Conservation (phyloP, 2,329 filamentous ascomycete species). For the Fusarium chlamydosporum region DNA sequence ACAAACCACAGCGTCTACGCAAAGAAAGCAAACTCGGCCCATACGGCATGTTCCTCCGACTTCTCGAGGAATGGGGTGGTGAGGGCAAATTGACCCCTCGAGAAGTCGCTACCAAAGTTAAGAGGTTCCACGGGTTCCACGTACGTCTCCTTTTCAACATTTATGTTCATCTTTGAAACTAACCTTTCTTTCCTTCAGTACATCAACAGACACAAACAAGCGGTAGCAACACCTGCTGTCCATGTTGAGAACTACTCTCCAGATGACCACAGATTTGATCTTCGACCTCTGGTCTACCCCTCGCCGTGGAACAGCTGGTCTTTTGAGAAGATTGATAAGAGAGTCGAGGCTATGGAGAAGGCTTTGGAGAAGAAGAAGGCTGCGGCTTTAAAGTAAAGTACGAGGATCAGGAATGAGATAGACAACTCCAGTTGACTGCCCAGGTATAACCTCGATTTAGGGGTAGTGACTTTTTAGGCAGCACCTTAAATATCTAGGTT, state of each 20-base stretch:
- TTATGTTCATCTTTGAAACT: background rate
- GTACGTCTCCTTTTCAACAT: background rate
- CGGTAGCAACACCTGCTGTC: slow-evolving; percentile 30
- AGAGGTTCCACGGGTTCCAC: slow-evolving; percentile 56
- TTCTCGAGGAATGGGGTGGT: slow-evolving; percentile 57
- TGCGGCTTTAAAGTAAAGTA: slow-evolving; percentile 1
- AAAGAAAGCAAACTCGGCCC: slow-evolving; percentile 61
- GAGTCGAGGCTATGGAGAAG: slow-evolving; percentile 54
- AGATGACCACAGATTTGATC: slow-evolving; percentile 51
- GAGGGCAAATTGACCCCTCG: slow-evolving; percentile 55
- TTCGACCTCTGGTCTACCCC: slow-evolving; percentile 52
- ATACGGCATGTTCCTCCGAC: slow-evolving; percentile 57
- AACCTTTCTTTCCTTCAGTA: slow-evolving; percentile 3
- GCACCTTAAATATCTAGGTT: too few species aligned
- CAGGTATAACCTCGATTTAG: background rate
- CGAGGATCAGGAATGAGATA: slow-evolving; percentile 2
- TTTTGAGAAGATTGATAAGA: slow-evolving; percentile 59
- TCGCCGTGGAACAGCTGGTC: slow-evolving; percentile 54
- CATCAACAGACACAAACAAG: slow-evolving; percentile 37
- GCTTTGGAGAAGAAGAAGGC: slow-evolving; percentile 30
- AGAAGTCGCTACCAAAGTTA: slow-evolving; percentile 51
- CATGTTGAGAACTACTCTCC: slow-evolving; percentile 43
- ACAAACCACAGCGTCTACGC: slow-evolving; percentile 48
- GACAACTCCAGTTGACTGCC: background rate
- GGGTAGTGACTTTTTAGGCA: background rate